phyloP scores from a whole-genome alignment of 306 rosid species.

The Cercis canadensis region DNA sequence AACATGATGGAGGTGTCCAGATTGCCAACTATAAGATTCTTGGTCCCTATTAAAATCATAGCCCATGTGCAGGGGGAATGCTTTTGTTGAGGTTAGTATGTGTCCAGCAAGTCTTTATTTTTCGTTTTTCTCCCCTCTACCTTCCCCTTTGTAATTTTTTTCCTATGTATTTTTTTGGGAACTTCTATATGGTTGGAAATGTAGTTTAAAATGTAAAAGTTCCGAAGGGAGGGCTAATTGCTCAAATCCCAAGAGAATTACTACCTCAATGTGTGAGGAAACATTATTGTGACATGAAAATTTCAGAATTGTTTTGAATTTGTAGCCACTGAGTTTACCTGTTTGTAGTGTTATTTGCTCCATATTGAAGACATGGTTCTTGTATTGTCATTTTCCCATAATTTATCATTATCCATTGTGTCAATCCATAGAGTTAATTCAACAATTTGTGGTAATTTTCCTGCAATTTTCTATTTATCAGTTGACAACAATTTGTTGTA shows the following conservation, averaged over 20 bases:
- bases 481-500: too few species aligned
- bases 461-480: too few species aligned
- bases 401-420: too few species aligned
- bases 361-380: too few species aligned
- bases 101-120: conserved; percentile 29
- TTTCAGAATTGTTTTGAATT: conserved; percentile 36
- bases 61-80: conserved; percentile 42
- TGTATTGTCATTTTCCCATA: too few species aligned
- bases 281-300: conserved; percentile 36
- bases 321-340: conserved; percentile 11
- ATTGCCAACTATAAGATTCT: conserved; percentile 29
- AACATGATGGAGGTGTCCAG: conserved; percentile 36
- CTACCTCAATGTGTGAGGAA: conserved; percentile 36
- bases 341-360: conserved; percentile 13
- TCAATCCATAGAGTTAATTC: too few species aligned
- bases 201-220: conserved; percentile 27
- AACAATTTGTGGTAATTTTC: too few species aligned
- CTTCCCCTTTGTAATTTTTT: conserved; percentile 22
- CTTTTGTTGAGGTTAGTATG: conserved; percentile 35
- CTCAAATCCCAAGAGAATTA: conserved; percentile 23
- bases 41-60: conserved; percentile 28
- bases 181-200: conserved; percentile 19
- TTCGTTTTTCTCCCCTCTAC: conserved; percentile 10
- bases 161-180: conserved; percentile 35
- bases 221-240: conserved; percentile 27